Evolutionary conservation across 768 basidiomycete genomes (phyloP).

Genomic region (Boletellus ananas): DNA sequence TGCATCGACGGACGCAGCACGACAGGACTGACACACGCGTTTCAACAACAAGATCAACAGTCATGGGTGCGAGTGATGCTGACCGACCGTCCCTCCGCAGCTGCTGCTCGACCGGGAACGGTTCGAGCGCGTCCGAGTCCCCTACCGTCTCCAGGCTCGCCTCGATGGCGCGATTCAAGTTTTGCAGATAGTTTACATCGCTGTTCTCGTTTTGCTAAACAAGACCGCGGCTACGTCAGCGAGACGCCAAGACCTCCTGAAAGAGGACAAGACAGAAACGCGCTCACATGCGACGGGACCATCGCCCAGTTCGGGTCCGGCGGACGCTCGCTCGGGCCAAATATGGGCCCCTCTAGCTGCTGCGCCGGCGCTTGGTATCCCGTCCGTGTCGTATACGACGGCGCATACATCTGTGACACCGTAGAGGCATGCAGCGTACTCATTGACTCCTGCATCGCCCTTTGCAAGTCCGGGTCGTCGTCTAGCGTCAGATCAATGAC

Average conservation of each 20-base stretch:
- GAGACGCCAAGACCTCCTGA: background rate
- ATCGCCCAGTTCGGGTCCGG: slow-evolving; percentile 67
- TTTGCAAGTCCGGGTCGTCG: slow-evolving; percentile 46
- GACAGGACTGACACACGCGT: slow-evolving; percentile 50
- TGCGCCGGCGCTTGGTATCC: slow-evolving; percentile 12
- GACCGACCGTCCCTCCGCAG: slow-evolving; percentile 58
- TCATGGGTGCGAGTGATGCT: slow-evolving; percentile 14
- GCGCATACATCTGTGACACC: slow-evolving; percentile 16
- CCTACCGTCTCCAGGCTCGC: slow-evolving; percentile 56
- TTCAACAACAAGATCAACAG: slow-evolving; percentile 1
- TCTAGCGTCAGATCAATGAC: slow-evolving; percentile 62
- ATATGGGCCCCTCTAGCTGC: slow-evolving; percentile 37
- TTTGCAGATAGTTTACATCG: slow-evolving; percentile 54
- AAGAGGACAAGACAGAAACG: background rate
- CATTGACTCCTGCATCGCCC: slow-evolving; percentile 54
- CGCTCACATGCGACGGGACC: slow-evolving; percentile 60
- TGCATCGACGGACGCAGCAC: slow-evolving; percentile 57
- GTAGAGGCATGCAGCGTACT: slow-evolving; percentile 32
- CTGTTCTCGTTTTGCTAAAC: slow-evolving; percentile 32
- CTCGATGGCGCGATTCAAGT: slow-evolving; percentile 66
- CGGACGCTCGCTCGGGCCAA: slow-evolving; percentile 58
- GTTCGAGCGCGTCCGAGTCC: slow-evolving; percentile 49
- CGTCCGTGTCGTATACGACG: slow-evolving; percentile 3
- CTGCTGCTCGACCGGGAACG: slow-evolving; percentile 48
- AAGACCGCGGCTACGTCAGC: background rate